Percentiles rank a stretch among this genome's conserved stretches.
Conservation (phyloP, 2,329 filamentous ascomycete species). For the Metarhizium sp. region DNA sequence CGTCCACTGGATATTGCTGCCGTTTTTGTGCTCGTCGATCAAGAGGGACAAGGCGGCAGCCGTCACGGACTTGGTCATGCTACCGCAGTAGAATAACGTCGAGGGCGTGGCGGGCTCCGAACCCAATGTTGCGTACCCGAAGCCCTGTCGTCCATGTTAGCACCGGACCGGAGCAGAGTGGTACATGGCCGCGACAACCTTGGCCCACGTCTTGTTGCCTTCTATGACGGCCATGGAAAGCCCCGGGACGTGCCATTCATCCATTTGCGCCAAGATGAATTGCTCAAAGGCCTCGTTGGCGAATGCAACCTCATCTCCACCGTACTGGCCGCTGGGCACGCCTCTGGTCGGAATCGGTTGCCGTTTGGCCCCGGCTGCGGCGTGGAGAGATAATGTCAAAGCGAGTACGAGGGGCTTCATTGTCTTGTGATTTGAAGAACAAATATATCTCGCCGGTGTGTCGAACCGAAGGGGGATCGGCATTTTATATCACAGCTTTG, state of each 20-base stretch:
- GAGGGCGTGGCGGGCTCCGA: constrained; percentile 27
- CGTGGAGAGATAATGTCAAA: too few species aligned
- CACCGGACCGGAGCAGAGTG: not conserved
- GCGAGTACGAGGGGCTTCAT: too few species aligned
- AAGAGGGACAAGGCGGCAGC: constrained; percentile 38
- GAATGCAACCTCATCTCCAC: constrained; percentile 5
- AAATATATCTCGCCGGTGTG: too few species aligned
- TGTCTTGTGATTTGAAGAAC: too few species aligned
- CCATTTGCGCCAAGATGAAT: constrained; percentile 15
- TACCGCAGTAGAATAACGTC: constrained; percentile 43
- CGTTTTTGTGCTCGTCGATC: constrained; percentile 31
- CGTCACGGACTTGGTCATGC: constrained; percentile 44
- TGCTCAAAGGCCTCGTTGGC: constrained; percentile 9
- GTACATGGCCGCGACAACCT: constrained; percentile 13
- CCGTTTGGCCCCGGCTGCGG: too few species aligned
- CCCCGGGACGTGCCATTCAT: constrained; percentile 29
- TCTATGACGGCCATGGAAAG: constrained; percentile 31
- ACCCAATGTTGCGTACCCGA: constrained; percentile 27
- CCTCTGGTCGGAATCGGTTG: not conserved
- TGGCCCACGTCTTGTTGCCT: constrained; percentile 23
- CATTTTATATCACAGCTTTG: too few species aligned
- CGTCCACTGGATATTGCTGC: constrained; percentile 32
- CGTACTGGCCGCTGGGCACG: not conserved
- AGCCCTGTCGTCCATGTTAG: constrained; percentile 24
- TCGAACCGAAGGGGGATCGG: too few species aligned